phyloP scores from a whole-genome alignment of 1,284 basidiomycete genomes.

The Exobasidium rhododendri region DNA sequence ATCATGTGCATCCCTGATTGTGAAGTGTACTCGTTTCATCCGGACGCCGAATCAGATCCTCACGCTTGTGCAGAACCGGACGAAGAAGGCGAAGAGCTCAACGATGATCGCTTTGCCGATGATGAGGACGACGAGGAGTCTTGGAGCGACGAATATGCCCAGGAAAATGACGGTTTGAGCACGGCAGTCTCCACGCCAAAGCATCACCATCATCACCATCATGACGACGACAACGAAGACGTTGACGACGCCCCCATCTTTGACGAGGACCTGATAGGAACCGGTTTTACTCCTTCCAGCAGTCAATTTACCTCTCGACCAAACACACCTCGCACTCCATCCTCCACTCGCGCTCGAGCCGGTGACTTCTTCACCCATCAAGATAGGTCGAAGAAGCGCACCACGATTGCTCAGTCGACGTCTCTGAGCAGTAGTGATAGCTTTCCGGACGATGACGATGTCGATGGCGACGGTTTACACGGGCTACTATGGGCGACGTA shows the following conservation, averaged over 20 bases:
- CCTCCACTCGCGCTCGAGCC: slow-evolving; percentile 9
- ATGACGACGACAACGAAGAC: neutral
- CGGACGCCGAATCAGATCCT: slow-evolving; percentile 90
- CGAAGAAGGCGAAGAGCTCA: slow-evolving; percentile 59
- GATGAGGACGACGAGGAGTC: slow-evolving; percentile 20
- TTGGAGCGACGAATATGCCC: slow-evolving; percentile 7
- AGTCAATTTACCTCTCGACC: slow-evolving; percentile 19
- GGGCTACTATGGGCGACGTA: slow-evolving; percentile 92
- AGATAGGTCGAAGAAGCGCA: neutral
- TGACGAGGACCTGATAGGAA: slow-evolving; percentile 48
- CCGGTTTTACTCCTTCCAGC: slow-evolving; percentile 23
- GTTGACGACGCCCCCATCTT: slow-evolving; percentile 46
- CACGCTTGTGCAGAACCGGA: slow-evolving; percentile 64
- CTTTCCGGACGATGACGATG: slow-evolving; percentile 61
- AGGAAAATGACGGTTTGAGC: neutral
- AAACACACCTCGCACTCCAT: slow-evolving; percentile 10
- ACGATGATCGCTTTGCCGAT: slow-evolving; percentile 35
- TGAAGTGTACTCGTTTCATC: slow-evolving; percentile 91
- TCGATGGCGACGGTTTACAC: slow-evolving; percentile 60
- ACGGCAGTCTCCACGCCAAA: slow-evolving; percentile 17
- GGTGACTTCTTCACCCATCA: slow-evolving; percentile 9
- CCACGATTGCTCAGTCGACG: neutral
- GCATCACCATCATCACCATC: no score
- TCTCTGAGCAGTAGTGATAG: neutral
- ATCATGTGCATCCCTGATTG: slow-evolving; percentile 86